phyloP scores from a whole-genome alignment of 2,329 filamentous ascomycete species.

The Keithomyces neogunnii region DNA sequence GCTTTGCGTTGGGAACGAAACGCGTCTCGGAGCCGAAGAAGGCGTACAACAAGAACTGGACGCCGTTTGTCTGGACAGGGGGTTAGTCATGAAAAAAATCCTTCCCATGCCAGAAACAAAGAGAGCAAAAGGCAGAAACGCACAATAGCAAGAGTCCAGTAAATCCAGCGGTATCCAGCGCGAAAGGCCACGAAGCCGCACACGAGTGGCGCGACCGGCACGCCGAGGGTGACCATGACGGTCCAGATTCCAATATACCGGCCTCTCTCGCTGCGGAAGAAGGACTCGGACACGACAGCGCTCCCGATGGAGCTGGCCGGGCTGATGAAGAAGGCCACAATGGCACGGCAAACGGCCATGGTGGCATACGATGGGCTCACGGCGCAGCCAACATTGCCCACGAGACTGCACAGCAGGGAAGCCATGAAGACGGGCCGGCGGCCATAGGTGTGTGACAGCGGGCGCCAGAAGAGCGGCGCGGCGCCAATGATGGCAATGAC shows the following conservation, averaged over 20 bases:
- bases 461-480: slow-evolving; percentile 44
- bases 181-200: slow-evolving; percentile 39
- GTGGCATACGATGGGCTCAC: slow-evolving; percentile 36
- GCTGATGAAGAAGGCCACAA: slow-evolving; percentile 45
- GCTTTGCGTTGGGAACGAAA: slow-evolving; percentile 3
- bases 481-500: slow-evolving; percentile 13
- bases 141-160: slow-evolving; percentile 47
- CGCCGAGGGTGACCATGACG: slow-evolving; percentile 13
- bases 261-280: slow-evolving; percentile 10
- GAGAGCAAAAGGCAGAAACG: not conserved
- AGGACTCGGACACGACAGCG: slow-evolving; percentile 12
- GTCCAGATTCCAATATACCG: slow-evolving; percentile 14
- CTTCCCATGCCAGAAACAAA: too few species aligned
- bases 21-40: slow-evolving; percentile 13
- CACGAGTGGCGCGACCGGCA: slow-evolving; percentile 23
- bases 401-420: slow-evolving; percentile 33
- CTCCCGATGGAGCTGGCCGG: slow-evolving; percentile 29
- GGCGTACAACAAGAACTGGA: slow-evolving; percentile 11
- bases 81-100: too few species aligned
- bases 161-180: slow-evolving; percentile 50
- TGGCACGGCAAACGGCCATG: slow-evolving; percentile 39
- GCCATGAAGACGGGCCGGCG: slow-evolving; percentile 44
- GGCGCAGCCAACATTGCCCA: slow-evolving; percentile 44
- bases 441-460: slow-evolving; percentile 43
- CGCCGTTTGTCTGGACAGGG: slow-evolving; percentile 10